A percentile compares a stretch with the other conserved stretches of the same genome.
phyloP scores from a whole-genome alignment of 805 yeast genomes.

The Barnettozyma siamensis region DNA sequence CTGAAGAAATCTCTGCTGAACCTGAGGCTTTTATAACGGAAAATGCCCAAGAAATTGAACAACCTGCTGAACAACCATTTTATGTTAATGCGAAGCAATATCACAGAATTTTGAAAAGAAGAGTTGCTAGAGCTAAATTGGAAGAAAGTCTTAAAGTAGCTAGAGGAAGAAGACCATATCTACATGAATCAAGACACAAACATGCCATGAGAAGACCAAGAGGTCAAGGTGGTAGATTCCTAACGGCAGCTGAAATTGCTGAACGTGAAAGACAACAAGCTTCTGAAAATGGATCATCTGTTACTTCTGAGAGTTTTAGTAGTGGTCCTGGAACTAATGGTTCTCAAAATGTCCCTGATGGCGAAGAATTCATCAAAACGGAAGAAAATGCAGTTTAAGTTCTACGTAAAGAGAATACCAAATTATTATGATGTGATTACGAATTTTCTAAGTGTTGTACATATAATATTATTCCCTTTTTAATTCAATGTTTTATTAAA shows the following conservation, averaged over 20 bases:
- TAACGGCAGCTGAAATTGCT: conserved; percentile 84
- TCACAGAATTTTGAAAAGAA: conserved; percentile 86
- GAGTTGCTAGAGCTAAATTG: conserved; percentile 88
- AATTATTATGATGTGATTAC: no score
- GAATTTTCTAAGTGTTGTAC: neutral
- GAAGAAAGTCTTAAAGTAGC: conserved; percentile 86
- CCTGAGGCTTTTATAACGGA: conserved; percentile 5
- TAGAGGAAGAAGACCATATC: conserved; percentile 85
- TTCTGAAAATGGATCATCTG: neutral
- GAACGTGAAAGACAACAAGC: conserved; percentile 42
- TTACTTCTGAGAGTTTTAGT: neutral
- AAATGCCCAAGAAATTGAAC: conserved; percentile 10
- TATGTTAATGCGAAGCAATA: conserved; percentile 98
- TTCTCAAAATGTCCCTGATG: neutral
- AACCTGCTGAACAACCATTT: conserved; percentile 74
- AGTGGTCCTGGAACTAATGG: no score
- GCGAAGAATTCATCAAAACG: neutral
- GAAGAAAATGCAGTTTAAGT: neutral
- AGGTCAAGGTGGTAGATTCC: conserved; percentile 96
- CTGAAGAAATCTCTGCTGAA: conserved; percentile 4
- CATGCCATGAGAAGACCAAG: conserved; percentile 99
- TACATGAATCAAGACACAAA: conserved; percentile 95
- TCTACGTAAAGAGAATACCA: no score
- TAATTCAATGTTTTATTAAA: neutral
- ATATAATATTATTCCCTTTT: neutral